Conservation (phyloP, 1,284 basidiomycete genomes). For the Naganishia albida region DNA sequence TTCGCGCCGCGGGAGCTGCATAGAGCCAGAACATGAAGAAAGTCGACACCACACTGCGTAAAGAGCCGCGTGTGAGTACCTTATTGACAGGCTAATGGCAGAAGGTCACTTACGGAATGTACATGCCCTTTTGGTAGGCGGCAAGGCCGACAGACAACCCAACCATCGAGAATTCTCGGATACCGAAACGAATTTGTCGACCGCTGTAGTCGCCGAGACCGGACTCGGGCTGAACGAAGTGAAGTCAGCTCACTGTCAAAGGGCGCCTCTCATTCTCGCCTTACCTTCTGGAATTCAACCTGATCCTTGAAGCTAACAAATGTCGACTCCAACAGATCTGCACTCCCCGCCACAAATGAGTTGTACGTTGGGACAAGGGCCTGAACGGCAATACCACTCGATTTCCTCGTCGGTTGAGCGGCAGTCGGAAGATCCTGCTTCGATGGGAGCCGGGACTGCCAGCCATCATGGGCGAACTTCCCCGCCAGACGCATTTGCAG, state of each 20-base stretch:
- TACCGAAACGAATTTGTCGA: constrained; percentile 48
- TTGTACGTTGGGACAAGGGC: constrained; percentile 42
- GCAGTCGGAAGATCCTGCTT: constrained; percentile 41
- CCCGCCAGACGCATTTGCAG: constrained; percentile 41
- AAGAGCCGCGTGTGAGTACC: not conserved
- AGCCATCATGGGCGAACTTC: constrained; percentile 30
- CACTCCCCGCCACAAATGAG: constrained; percentile 44
- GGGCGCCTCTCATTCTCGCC: not conserved
- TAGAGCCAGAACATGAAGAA: constrained; percentile 53
- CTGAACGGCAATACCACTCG: constrained; percentile 45
- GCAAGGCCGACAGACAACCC: constrained; percentile 45
- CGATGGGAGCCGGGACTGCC: constrained; percentile 42
- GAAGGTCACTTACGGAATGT: constrained; percentile 37
- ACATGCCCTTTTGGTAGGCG: constrained; percentile 48
- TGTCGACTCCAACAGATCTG: constrained; percentile 48
- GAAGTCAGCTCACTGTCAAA: not conserved
- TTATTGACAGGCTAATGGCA: not conserved
- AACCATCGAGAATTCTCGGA: constrained; percentile 49
- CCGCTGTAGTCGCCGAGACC: constrained; percentile 48
- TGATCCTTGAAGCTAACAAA: constrained; percentile 46
- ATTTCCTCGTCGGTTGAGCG: constrained; percentile 43
- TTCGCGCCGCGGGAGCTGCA: constrained; percentile 47
- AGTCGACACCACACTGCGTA: constrained; percentile 64
- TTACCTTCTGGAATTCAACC: constrained; percentile 47
- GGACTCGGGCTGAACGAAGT: constrained; percentile 34